A percentile compares a stretch with the other conserved stretches of the same genome.
Conservation (phyloP, 2,329 filamentous ascomycete species). For the Coccinonectria pachysandricola region DNA sequence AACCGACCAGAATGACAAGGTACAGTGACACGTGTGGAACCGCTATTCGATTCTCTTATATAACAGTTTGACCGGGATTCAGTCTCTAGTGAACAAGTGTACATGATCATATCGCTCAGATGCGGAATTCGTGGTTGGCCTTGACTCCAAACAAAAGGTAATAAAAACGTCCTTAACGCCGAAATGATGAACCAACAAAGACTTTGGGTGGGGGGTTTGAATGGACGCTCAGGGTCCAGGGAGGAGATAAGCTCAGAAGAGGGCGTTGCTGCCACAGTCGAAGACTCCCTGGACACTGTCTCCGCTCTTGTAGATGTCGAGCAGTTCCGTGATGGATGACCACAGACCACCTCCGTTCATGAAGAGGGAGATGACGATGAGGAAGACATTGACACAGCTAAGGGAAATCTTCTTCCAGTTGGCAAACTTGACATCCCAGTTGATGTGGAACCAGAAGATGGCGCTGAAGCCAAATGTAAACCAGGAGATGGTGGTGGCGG, state of each 20-base stretch:
- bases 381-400: slow-evolving; percentile 19
- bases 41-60: slow-evolving; percentile 19
- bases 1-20: slow-evolving; percentile 2
- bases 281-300: slow-evolving; percentile 22
- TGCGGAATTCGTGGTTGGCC: slow-evolving; percentile 4
- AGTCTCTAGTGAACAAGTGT: slow-evolving; percentile 10
- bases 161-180: too few relatives aligned
- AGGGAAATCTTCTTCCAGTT: slow-evolving; percentile 20
- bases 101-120: slow-evolving; percentile 13
- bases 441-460: slow-evolving; percentile 27
- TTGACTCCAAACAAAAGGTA: slow-evolving; percentile 11
- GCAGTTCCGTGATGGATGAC: slow-evolving; percentile 22
- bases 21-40: slow-evolving; percentile 12
- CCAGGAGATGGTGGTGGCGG: slow-evolving; percentile 27
- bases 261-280: slow-evolving; percentile 24
- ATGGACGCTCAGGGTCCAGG: too few relatives aligned
- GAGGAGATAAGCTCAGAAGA: slow-evolving; percentile 18
- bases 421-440: slow-evolving; percentile 22
- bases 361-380: slow-evolving; percentile 23
- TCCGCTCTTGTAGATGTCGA: slow-evolving; percentile 20
- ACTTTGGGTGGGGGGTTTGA: too few relatives aligned
- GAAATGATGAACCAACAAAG: too few relatives aligned
- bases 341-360: slow-evolving; percentile 27
- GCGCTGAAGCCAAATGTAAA: slow-evolving; percentile 27
- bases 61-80: slow-evolving; percentile 14